Conservation (phyloP, 1,284 basidiomycete species). For the Anthracocystis setariae region DNA sequence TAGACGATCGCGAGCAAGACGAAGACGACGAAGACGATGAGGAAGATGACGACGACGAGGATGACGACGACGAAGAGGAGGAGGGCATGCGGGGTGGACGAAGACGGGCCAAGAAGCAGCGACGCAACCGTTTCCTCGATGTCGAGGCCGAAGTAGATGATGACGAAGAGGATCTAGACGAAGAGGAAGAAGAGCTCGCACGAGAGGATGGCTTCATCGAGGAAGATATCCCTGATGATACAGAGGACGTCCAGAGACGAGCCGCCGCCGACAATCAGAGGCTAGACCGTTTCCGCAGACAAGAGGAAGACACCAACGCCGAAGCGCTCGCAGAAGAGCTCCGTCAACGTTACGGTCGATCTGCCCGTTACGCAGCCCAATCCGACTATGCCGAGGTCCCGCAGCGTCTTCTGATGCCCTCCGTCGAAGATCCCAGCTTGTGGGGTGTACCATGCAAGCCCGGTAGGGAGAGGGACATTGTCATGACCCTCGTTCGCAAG, state of each 20-base stretch:
- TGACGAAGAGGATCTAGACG: conserved; percentile 69
- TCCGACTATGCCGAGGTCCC: conserved; percentile 80
- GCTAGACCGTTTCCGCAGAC: conserved; percentile 79
- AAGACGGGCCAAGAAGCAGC: conserved; percentile 54
- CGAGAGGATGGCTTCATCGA: conserved; percentile 78
- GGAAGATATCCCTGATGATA: conserved; percentile 74
- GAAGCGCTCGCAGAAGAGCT: conserved; percentile 87
- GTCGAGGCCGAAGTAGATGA: conserved; percentile 87
- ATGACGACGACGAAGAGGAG: conserved; percentile 54
- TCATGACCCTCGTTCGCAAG: conserved; percentile 94
- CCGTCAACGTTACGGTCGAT: conserved; percentile 78
- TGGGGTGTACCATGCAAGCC: conserved; percentile 96
- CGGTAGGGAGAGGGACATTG: conserved; percentile 89
- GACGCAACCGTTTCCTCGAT: conserved; percentile 84
- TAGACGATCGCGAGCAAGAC: conserved; percentile 47
- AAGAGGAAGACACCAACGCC: conserved; percentile 83
- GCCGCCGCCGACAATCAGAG: conserved; percentile 77
- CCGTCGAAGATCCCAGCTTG: conserved; percentile 91
- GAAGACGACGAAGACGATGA: conserved; percentile 61
- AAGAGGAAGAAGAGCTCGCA: conserved; percentile 67
- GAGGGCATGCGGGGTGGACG: conserved; percentile 39
- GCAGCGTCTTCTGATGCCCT: conserved; percentile 94
- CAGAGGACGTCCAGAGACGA: conserved; percentile 73
- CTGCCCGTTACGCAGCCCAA: conserved; percentile 68
- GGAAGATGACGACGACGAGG: conserved; percentile 60